Percentiles rank a stretch among this genome's conserved stretches.
phyloP scores from a whole-genome alignment of 2,329 filamentous ascomycete genomes.

The Penicillium sp. region DNA sequence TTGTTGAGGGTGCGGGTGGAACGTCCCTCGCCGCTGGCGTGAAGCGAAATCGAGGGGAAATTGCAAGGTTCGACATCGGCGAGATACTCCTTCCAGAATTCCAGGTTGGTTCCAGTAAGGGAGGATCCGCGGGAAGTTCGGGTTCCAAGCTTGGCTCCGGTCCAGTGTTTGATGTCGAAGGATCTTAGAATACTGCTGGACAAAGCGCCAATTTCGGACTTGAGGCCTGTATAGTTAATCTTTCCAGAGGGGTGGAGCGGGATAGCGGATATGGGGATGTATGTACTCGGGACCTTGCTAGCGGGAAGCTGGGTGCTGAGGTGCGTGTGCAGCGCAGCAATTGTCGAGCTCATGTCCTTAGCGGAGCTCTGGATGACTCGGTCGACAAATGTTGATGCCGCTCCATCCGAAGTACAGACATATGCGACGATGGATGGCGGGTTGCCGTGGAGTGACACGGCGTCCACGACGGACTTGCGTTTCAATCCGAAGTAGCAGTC shows the following conservation, averaged over 20 bases:
- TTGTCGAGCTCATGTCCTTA: conserved; percentile 10
- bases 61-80: conserved; percentile 45
- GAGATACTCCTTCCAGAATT: conserved; percentile 47
- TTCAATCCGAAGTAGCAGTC: conserved; percentile 12
- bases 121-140: conserved; percentile 7
- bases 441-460: conserved; percentile 5
- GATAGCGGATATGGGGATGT: conserved; percentile 30
- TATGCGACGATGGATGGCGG: conserved; percentile 18
- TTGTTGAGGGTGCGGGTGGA: conserved; percentile 19
- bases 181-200: conserved; percentile 5
- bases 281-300: conserved; percentile 36
- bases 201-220: conserved; percentile 11
- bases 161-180: conserved; percentile 21
- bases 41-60: conserved; percentile 36
- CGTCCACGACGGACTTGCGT: conserved; percentile 20
- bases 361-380: conserved; percentile 13
- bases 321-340: conserved; percentile 17
- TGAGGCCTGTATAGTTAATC: conserved; percentile 27
- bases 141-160: conserved; percentile 12
- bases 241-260: conserved; percentile 34
- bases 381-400: background rate
- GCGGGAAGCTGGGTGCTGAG: conserved; percentile 26
- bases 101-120: conserved; percentile 30
- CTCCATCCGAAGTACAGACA: conserved; percentile 10
- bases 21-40: conserved; percentile 1